Base-by-base conservation (phyloP, 2,329 filamentous ascomycete species). In the Fusarium sp. region DNA sequence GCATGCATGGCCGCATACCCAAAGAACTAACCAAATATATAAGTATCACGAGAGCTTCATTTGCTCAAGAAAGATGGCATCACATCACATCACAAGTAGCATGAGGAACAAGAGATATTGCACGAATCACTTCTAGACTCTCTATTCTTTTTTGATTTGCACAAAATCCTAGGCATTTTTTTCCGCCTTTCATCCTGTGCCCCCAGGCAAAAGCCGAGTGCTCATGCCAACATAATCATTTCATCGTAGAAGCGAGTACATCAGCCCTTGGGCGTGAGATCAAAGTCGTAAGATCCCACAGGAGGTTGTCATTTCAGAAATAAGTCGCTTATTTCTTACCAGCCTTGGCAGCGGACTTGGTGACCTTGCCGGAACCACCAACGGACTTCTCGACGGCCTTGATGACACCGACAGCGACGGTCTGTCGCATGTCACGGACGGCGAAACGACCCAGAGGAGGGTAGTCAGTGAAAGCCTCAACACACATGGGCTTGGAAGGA, bases 401-500 rank as follows among this genome's bases (percentile, higher is more conserved):
- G 89, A 97, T 95, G 86, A 97, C 93, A 91, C 93, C 93, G 85
- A 97, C 93, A 76, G 93, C 93, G 77, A 96, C 92, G 84, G 92
- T 95, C 83, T 92, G 89, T 82, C 88, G 87, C 94, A 98, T 98
- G 88, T 98, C 95, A 92, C 95, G 95, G 90, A 99, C 96, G 85
- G 96, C 96, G 90, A 99, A 99, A 92, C 96, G 95, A 85, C 96
- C 96, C 80, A 99, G 94, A 85, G 96, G 96, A 81, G 96, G 95
- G 90, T 98, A 99, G 83, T 98, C 94, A 81, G 94, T 98, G 94
- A 98, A 99, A 79, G 96, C 88, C 93, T 99, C 96, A 86, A 99
- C 96, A 86, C 96, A 99, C 96, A 99, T 99, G 84, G 96, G 96
- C 94, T 99, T 99, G 89, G 95, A 98, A 84, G 96, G 96, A 89